Base-by-base conservation (phyloP, 1,284 basidiomycete genomes). In the Leccinum huronense region DNA sequence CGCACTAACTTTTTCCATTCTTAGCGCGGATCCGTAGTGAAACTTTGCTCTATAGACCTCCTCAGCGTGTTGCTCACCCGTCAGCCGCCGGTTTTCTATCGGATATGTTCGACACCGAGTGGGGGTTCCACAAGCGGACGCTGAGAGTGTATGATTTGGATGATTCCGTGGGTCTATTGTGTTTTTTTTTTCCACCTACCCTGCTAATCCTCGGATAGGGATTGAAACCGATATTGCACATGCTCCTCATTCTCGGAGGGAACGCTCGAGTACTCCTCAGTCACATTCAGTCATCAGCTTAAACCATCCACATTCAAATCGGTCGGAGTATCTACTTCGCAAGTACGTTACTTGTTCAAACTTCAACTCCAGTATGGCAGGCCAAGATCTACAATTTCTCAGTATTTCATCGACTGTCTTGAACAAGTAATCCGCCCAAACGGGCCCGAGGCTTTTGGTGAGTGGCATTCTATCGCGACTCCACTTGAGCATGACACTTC, bases 171-270 rank as follows among this genome's bases (percentile, higher is more conserved):
- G 16, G 61, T 65, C 16, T 61, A 42, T 62, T 59, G 6, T 14
- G 40, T 14, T 45, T 62, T 33, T 62, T 33, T 58, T 53, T 51
- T 63, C n/a, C 33, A 51, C 19, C 19, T 23, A 38, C 45, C 51
- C 40, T 68, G 16, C 63, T 72, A 59, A 68, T 59, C n/a, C 33
- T 55, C 31, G 11, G 58, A 30, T 69, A 94, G 89, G 87, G 85
- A 54, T 76, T 98, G 63, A 97, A 97, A 78, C 93, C 93, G 0
- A 88, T 98, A 19, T 80, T 98, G 0, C 95, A 98, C 73, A 87
- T 95, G 0, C 83, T 99, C 1, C 85, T 98, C 60, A 91, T 98
- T 58, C 91, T 92, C 23, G 23, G 23, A 27, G 19, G 86, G 87
- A 23, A 88, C 88, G 0, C 81, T 98, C 36, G 90, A 91, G 1